phyloP scores from a whole-genome alignment of 2,329 filamentous ascomycete species.

The Stachybotrys chartarum region DNA sequence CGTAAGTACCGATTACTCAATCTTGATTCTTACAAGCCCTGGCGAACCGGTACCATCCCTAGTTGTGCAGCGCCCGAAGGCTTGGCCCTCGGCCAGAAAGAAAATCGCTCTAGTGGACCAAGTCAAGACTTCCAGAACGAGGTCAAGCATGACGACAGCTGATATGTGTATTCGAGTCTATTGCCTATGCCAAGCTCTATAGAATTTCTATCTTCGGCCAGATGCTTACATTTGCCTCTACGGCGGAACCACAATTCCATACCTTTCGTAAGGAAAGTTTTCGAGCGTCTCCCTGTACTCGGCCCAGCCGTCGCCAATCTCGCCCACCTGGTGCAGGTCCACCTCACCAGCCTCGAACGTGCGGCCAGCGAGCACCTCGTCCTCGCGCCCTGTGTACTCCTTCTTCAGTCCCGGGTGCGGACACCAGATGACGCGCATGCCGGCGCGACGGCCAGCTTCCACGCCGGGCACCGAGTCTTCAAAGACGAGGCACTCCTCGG shows the following conservation, averaged over 20 bases:
- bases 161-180: no score
- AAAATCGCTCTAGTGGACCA: no score
- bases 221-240: background rate
- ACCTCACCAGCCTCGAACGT: slow-evolving; percentile 60
- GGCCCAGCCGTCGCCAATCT: slow-evolving; percentile 54
- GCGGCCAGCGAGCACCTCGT: slow-evolving; percentile 73
- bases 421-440: slow-evolving; percentile 92
- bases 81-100: no score
- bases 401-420: slow-evolving; percentile 73
- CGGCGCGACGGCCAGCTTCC: slow-evolving; percentile 81
- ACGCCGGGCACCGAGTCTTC: slow-evolving; percentile 93
- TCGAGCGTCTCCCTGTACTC: slow-evolving; percentile 44
- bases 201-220: background rate
- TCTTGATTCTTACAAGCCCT: no score
- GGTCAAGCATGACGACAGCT: no score
- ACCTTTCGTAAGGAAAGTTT: slow-evolving; percentile 51
- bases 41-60: no score
- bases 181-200: background rate
- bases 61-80: no score
- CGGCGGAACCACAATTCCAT: slow-evolving; percentile 35
- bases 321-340: slow-evolving; percentile 48
- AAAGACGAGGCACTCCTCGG: slow-evolving; percentile 90
- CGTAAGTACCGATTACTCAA: no score
- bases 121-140: no score
- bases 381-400: slow-evolving; percentile 71